Evolutionary conservation across 768 basidiomycete genomes (phyloP).

Genomic region (Calocybe cyanea): DNA sequence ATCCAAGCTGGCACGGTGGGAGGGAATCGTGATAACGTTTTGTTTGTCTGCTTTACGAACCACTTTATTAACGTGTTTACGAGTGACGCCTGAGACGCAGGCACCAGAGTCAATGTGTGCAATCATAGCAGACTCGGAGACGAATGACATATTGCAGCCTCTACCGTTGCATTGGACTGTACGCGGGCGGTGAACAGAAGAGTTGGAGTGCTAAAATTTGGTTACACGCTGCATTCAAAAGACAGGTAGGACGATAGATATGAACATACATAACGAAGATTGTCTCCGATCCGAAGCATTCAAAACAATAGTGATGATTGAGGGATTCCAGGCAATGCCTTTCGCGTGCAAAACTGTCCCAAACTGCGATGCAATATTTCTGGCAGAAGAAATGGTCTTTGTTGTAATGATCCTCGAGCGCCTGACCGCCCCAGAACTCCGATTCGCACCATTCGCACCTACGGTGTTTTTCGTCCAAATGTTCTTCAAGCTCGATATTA

Average conservation of each 20-base stretch:
- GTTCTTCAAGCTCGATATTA: too few species aligned
- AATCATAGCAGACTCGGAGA: conserved; percentile 50
- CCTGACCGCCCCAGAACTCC: too few species aligned
- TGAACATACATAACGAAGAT: too few species aligned
- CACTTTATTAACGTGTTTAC: conserved; percentile 40
- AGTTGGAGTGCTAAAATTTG: conserved; percentile 49
- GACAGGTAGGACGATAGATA: too few species aligned
- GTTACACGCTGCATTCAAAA: conserved; percentile 28
- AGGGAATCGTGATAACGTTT: conserved; percentile 53
- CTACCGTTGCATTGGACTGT: conserved; percentile 32
- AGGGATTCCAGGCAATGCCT: conserved; percentile 43
- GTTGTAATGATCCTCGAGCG: too few species aligned
- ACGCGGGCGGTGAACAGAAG: conserved; percentile 43
- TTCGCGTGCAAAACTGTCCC: too few species aligned
- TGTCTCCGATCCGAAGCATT: too few species aligned
- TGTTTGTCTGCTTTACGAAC: conserved; percentile 40
- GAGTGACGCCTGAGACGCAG: conserved; percentile 47
- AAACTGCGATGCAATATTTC: too few species aligned
- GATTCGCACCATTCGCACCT: too few species aligned
- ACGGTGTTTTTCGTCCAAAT: too few species aligned
- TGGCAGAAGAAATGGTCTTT: too few species aligned
- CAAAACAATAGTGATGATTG: too few species aligned
- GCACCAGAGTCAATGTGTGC: conserved; percentile 61
- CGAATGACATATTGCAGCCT: conserved; percentile 45
- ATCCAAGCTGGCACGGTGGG: conserved; percentile 37